Conservation (phyloP, 2,329 filamentous ascomycete genomes). For the Claviceps lovelessii region DNA sequence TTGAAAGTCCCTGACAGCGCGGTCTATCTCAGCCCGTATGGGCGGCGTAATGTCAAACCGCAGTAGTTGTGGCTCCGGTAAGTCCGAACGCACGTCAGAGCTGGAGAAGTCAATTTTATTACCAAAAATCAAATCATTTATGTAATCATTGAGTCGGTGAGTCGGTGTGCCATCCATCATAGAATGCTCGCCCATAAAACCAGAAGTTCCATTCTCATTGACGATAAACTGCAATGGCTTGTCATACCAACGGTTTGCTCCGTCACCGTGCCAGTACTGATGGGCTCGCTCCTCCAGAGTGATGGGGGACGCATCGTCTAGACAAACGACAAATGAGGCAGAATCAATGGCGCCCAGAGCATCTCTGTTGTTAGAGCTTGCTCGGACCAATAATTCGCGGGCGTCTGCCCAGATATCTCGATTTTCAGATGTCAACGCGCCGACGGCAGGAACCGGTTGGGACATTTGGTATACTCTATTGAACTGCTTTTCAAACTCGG, state of each 20-base stretch:
- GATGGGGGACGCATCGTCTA: slow-evolving; percentile 81
- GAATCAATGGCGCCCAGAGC: slow-evolving; percentile 73
- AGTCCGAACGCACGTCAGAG: slow-evolving; percentile 60
- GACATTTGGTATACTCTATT: slow-evolving; percentile 65
- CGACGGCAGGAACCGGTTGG: slow-evolving; percentile 59
- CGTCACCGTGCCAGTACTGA: slow-evolving; percentile 97
- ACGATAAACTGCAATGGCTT: slow-evolving; percentile 97
- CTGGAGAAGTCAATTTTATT: slow-evolving; percentile 87
- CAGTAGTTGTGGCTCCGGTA: slow-evolving; percentile 66
- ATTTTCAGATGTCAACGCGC: slow-evolving; percentile 79
- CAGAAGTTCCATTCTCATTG: slow-evolving; percentile 94
- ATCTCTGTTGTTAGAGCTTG: slow-evolving; percentile 65
- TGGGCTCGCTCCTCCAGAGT: slow-evolving; percentile 91
- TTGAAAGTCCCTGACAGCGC: slow-evolving; percentile 64
- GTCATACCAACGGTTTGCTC: slow-evolving; percentile 91
- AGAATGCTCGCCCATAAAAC: slow-evolving; percentile 96
- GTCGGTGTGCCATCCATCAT: slow-evolving; percentile 99
- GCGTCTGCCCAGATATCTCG: slow-evolving; percentile 86
- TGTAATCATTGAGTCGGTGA: slow-evolving; percentile 88
- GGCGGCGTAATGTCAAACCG: slow-evolving; percentile 65
- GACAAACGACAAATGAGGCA: slow-evolving; percentile 78
- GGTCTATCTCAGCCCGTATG: slow-evolving; percentile 63
- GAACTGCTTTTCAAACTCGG: slow-evolving; percentile 86
- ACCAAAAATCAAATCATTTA: slow-evolving; percentile 82
- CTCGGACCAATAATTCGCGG: slow-evolving; percentile 58